Evolutionary conservation across 768 basidiomycete genomes (phyloP).

Genomic region (Collybia nuda): DNA sequence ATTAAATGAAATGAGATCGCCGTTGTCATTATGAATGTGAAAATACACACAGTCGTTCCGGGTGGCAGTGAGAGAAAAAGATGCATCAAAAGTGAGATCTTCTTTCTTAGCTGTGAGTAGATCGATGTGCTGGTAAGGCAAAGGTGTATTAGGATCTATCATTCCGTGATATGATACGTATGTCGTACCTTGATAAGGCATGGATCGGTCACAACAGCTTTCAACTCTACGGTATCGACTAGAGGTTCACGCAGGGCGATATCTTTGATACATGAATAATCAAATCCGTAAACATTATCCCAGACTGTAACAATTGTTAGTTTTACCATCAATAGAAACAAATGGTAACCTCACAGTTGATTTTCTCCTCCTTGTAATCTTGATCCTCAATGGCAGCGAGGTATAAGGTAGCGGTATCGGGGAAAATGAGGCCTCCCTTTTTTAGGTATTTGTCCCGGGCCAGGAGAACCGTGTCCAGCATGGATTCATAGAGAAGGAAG

Average conservation of each 20-base stretch:
- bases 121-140: conserved; percentile 69
- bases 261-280: conserved; percentile 99
- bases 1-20: conserved; percentile 5
- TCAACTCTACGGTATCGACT: conserved; percentile 98
- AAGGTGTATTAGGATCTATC: neutral
- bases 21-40: neutral
- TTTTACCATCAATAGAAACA: conserved; percentile 1
- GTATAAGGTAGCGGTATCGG: conserved; percentile 90
- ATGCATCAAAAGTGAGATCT: conserved; percentile 82
- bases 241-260: conserved; percentile 95
- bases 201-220: conserved; percentile 92
- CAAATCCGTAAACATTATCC: conserved; percentile 99
- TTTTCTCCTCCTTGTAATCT: conserved; percentile 99
- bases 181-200: conserved; percentile 76
- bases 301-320: conserved; percentile 68
- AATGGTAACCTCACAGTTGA: conserved; percentile 78
- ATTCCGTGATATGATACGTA: neutral
- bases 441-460: conserved; percentile 97
- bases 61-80: conserved; percentile 79
- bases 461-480: conserved; percentile 97
- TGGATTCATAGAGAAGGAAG: conserved; percentile 97
- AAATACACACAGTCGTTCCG: conserved; percentile 82
- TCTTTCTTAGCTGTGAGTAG: conserved; percentile 92
- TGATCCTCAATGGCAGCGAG: conserved; percentile 98
- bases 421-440: conserved; percentile 89